Conservation (phyloP, 2,329 filamentous ascomycete genomes). For the Lasiodiplodia hormozganensis region DNA sequence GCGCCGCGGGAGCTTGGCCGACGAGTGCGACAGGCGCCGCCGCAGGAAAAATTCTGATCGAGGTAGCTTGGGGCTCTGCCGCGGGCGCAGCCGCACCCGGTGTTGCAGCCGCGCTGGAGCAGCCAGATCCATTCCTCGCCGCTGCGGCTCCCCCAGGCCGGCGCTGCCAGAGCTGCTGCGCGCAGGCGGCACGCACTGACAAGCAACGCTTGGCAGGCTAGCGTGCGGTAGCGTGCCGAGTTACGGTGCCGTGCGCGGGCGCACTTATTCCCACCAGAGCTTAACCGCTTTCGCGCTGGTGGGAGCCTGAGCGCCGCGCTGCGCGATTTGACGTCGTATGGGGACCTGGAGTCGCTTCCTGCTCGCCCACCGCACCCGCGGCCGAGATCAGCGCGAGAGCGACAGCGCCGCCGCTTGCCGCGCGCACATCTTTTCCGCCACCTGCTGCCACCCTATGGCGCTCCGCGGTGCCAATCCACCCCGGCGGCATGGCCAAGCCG, state of each 20-base stretch:
- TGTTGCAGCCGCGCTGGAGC: neutral
- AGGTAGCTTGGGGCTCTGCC: conserved; percentile 15
- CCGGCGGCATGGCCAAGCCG: conserved; percentile 16
- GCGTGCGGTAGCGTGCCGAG: conserved; percentile 19
- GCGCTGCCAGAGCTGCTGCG: neutral
- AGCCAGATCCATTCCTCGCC: conserved; percentile 8
- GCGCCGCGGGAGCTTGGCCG: conserved; percentile 23
- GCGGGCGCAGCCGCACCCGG: conserved; percentile 15
- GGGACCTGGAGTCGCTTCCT: conserved; percentile 19
- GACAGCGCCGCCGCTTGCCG: conserved; percentile 25
- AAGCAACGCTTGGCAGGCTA: conserved; percentile 21
- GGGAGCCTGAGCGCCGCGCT: conserved; percentile 26
- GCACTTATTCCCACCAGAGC: conserved; percentile 19
- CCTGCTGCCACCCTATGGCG: neutral
- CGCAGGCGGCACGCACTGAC: conserved; percentile 21
- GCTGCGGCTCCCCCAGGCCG: conserved; percentile 15
- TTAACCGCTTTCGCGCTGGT: conserved; percentile 18
- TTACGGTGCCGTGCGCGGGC: conserved; percentile 4
- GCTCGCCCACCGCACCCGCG: conserved; percentile 9
- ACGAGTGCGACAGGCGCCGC: conserved; percentile 8
- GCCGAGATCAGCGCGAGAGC: conserved; percentile 26
- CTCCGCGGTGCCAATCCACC: conserved; percentile 22
- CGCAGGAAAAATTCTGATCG: conserved; percentile 1
- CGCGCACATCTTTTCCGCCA: conserved; percentile 18
- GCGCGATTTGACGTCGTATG: conserved; percentile 28